Base-by-base conservation (phyloP, 2,329 filamentous ascomycete genomes). In the Cladosporium velox region DNA sequence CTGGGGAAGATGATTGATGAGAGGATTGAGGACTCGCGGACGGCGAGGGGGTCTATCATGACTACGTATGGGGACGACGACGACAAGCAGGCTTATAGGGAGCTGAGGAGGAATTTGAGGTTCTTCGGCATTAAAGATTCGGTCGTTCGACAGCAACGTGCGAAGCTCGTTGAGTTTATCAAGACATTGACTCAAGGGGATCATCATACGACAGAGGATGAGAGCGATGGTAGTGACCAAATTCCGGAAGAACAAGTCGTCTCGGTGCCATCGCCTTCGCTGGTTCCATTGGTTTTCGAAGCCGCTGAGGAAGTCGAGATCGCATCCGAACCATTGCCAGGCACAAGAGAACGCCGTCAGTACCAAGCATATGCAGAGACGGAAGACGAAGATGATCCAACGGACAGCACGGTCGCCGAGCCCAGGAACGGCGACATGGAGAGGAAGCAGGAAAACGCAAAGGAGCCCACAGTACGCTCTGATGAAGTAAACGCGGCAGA, bases 321-420 rank as follows among this genome's bases (percentile, higher is more conserved):
- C 18, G 38, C 38, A 44, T 14, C 15, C 4, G 38, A 44, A 5
- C 38, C 18, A 44, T n/a, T 44, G 18, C 1, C 38, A 44, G 18
- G 38, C 38, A 10, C 38, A 44, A 44, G 38, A 10, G 18, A 1
- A 52, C 49, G 49, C 49, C 21, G 49, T 52, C 49, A 2, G 11
- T 52, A 52, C 15, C 49, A 52, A n/a, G 49, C 49, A 28, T 52
- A 52, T 28, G 49, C 18, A 28, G 49, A 52, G 49, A 52, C 49
- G 15, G 49, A 52, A 28, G 49, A 52, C 49, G 49, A 52, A n/a
- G 26, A 52, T n/a, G 49, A 28, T 14, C 7, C 26, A 26, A 52
- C 14, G 49, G 24, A 52, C 26, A 15, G 21, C 49, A 18, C 49
- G 14, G 8, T 14, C 21, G 14, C 10, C 49, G 24, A 8, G 11